phyloP scores from a whole-genome alignment of 257 asterid genomes.

The Apocynum venetum region DNA sequence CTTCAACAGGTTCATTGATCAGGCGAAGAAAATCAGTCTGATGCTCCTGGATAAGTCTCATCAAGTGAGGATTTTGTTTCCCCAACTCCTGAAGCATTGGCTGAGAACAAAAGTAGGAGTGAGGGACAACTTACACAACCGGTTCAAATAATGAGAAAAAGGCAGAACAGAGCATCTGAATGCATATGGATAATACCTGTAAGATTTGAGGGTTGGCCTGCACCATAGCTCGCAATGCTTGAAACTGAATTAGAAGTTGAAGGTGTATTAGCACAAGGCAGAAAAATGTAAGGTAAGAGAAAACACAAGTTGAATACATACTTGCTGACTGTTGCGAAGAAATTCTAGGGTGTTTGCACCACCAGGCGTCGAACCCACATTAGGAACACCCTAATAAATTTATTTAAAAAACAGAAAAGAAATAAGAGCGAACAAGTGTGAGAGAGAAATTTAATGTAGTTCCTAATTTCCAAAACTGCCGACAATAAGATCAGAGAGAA shows the following conservation, averaged over 20 bases:
- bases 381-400: slow-evolving; percentile 52
- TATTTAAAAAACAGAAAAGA: not conserved
- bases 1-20: slow-evolving; percentile 78
- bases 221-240: slow-evolving; percentile 75
- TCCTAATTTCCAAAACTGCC: not conserved
- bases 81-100: slow-evolving; percentile 92
- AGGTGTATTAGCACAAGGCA: not conserved
- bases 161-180: not conserved
- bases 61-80: slow-evolving; percentile 72
- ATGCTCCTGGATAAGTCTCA: slow-evolving; percentile 76
- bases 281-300: too few relatives aligned
- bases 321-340: slow-evolving; percentile 78
- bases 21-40: slow-evolving; percentile 86
- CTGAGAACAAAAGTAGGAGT: slow-evolving; percentile 41
- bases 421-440: not conserved
- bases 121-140: not conserved
- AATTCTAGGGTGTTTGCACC: slow-evolving; percentile 66
- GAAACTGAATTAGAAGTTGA: slow-evolving; percentile 50
- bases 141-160: not conserved
- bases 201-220: slow-evolving; percentile 86
- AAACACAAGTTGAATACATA: slow-evolving; percentile 12
- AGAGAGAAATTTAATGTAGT: not conserved
- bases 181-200: slow-evolving; percentile 17
- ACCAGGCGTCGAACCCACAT: slow-evolving; percentile 51
- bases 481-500: not conserved